Evolutionary conservation across 495 filamentous ascomycete species (phyloP).

Genomic region (Podospora comata): DNA sequence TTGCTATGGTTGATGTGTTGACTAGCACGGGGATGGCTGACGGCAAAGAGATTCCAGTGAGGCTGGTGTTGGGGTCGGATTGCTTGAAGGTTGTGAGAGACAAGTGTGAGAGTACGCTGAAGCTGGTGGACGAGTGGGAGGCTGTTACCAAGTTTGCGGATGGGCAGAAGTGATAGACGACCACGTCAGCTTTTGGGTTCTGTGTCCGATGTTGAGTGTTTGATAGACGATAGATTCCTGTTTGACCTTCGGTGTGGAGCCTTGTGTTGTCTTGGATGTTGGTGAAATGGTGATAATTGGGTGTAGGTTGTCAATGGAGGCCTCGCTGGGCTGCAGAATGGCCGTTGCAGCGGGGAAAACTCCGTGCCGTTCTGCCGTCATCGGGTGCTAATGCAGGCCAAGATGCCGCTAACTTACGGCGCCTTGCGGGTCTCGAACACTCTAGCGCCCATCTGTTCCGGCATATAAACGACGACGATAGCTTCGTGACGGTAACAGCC

Average conservation of each 20-base stretch:
- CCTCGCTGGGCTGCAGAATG: not conserved
- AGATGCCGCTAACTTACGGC: not conserved
- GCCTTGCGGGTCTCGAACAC: not conserved
- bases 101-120: constrained; percentile 34
- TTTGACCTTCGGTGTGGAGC: not conserved
- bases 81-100: constrained; percentile 27
- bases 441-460: not conserved
- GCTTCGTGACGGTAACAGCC: not conserved
- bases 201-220: not conserved
- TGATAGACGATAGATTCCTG: not conserved
- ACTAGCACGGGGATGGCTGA: constrained; percentile 38
- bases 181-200: constrained; percentile 8
- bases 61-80: constrained; percentile 37
- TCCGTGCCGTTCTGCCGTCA: not conserved
- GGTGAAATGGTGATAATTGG: not conserved
- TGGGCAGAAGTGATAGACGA: constrained; percentile 8
- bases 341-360: not conserved
- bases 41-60: constrained; percentile 33
- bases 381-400: not conserved
- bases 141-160: constrained; percentile 23
- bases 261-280: not conserved
- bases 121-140: constrained; percentile 38
- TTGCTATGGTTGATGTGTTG: constrained; percentile 46
- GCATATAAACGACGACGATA: not conserved
- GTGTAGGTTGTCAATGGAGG: not conserved